Conservation (phyloP, 1,284 basidiomycete species). For the Pterula multifida region DNA sequence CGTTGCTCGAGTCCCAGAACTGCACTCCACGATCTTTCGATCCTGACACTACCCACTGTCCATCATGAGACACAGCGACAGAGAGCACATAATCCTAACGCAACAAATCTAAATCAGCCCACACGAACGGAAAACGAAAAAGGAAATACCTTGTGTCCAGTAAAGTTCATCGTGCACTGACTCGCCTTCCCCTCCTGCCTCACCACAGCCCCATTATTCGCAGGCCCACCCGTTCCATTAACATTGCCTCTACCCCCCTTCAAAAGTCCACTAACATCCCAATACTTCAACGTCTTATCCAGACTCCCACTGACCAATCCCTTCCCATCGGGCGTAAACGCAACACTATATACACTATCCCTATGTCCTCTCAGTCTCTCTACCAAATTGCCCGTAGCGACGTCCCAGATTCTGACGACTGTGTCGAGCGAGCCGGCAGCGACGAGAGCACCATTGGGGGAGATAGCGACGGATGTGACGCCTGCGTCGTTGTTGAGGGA, state of each 20-base stretch:
- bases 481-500: conserved; percentile 54
- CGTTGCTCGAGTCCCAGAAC: conserved; percentile 76
- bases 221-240: conserved; percentile 19
- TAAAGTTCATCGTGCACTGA: conserved; percentile 67
- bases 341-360: conserved; percentile 79
- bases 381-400: conserved; percentile 56
- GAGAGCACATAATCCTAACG: conserved; percentile 65
- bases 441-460: conserved; percentile 69
- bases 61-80: conserved; percentile 75
- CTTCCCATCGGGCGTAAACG: conserved; percentile 80
- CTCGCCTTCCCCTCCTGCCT: conserved; percentile 22
- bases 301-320: conserved; percentile 74
- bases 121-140: conserved; percentile 3
- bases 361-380: conserved; percentile 72
- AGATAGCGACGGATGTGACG: conserved; percentile 73
- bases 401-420: conserved; percentile 82
- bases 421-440: conserved; percentile 81
- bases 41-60: conserved; percentile 81
- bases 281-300: conserved; percentile 81
- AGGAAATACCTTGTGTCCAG: conserved; percentile 68
- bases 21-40: conserved; percentile 86
- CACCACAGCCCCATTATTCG: conserved; percentile 11
- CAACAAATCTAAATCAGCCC: conserved; percentile 4
- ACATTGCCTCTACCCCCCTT: conserved; percentile 28
- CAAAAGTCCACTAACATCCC: conserved; percentile 59